Evolutionary conservation across 169 alveolate genomes (phyloP), one percentile per base, ranked within the genome.

Genomic region (Plasmodium inui): DNA sequence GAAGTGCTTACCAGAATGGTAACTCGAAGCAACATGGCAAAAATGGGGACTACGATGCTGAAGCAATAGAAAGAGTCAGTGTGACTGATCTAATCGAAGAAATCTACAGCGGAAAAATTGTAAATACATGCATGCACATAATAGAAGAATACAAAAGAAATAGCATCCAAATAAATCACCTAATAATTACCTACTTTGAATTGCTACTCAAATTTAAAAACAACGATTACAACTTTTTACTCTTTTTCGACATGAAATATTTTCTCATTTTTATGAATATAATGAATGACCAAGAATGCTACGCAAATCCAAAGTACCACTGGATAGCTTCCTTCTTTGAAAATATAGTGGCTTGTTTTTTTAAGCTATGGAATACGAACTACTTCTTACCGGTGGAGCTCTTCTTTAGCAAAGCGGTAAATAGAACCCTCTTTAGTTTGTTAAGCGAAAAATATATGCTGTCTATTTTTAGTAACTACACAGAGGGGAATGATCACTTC

Each of bases 401-500:
- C 8, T 78, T 88, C 10, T 88, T 88, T 32, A 55, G 76, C n/a
- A 88, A 88, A 61, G 89, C 81, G 14, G 28, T 88, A 8, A 88
- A 88, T 72, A 88, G 46, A 61, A 88, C 34, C 32, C 41, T 39
- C 5, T 78, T 85, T 7, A 78, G 82, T 10, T 39, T 88, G 82
- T 14, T 88, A 55, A 88, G 78, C 61, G 94, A 88, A 22, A 76
- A 88, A 37, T 88, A 88, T 79, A 57, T 88, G 88, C n/a, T 88
- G 22, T 88, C 94, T 1, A 79, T 88, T 55, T 88, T 88, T 88
- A 88, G 94, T 44, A 88, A 88, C 81, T 88, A 88, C 55, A 88
- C 19, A 37, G 94, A 88, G 57, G 94, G 94, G 14, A 88, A 88
- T 78, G 94, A 88, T 61, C 3, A 8, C 7, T 88, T 55, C 19